These are phyloP conservation scores for Trichocladium antarcticum DNA, from an alignment of 495 filamentous ascomycete genomes.

Conservation along the genomic window DNA sequence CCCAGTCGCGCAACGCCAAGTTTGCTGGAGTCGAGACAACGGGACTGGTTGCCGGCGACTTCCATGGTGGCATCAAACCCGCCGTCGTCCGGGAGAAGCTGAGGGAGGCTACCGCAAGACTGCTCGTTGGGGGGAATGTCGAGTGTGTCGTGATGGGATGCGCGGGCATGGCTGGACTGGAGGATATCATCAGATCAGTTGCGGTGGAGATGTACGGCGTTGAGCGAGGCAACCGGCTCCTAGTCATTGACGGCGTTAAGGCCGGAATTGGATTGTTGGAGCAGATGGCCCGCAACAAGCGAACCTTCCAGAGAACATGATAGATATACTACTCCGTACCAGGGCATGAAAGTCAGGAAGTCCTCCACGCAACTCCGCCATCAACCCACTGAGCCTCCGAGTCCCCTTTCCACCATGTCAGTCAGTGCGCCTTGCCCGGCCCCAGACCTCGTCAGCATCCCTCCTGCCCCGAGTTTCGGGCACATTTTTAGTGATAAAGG, in stretches of 20 bases:
- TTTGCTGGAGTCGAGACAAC: slow-evolving; percentile 80
- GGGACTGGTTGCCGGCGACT: slow-evolving; percentile 66
- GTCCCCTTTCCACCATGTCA: slow-evolving; percentile 11
- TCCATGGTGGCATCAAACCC: slow-evolving; percentile 55
- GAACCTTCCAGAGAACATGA: slow-evolving; percentile 22
- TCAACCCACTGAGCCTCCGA: too few species aligned
- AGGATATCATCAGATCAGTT: slow-evolving; percentile 61
- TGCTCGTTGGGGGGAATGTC: slow-evolving; percentile 49
- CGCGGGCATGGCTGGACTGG: slow-evolving; percentile 88
- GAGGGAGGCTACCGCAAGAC: slow-evolving; percentile 52
- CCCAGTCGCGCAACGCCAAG: slow-evolving; percentile 15
- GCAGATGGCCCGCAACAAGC: slow-evolving; percentile 37
- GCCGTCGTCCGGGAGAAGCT: slow-evolving; percentile 57
- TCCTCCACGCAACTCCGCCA: too few species aligned
- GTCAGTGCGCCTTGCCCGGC: slow-evolving; percentile 47
- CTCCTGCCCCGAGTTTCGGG: slow-evolving; percentile 79
- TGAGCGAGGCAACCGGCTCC: slow-evolving; percentile 46
- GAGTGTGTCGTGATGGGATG: slow-evolving; percentile 66
- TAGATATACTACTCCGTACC: too few species aligned
- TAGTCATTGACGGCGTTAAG: slow-evolving; percentile 75
- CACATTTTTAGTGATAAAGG: slow-evolving; percentile 57
- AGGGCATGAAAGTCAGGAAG: too few species aligned
- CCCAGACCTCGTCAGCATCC: slow-evolving; percentile 81
- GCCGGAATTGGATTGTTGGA: slow-evolving; percentile 63
- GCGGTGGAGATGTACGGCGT: slow-evolving; percentile 54